phyloP scores from a whole-genome alignment of 495 filamentous ascomycete species.

The Immersiella caudata region DNA sequence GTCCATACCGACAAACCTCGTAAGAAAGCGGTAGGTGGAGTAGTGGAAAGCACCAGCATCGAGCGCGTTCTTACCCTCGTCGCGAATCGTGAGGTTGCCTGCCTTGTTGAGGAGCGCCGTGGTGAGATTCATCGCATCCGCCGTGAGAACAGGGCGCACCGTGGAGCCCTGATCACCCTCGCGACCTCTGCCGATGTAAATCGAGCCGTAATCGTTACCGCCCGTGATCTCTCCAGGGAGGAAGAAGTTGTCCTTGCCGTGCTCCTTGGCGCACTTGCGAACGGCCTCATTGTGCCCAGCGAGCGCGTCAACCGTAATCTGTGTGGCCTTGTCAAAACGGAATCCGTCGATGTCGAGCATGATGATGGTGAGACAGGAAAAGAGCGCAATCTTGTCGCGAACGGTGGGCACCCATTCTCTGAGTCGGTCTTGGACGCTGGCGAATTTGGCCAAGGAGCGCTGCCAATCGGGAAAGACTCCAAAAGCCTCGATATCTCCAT shows the following conservation, averaged over 20 bases:
- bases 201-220: slow-evolving; percentile 62
- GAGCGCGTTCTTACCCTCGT: slow-evolving; percentile 55
- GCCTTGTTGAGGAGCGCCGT: slow-evolving; percentile 10
- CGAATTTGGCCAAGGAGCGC: slow-evolving; percentile 67
- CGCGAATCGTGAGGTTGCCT: slow-evolving; percentile 60
- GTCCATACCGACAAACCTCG: slow-evolving; percentile 67
- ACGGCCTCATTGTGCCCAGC: slow-evolving; percentile 58
- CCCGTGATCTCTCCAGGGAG: slow-evolving; percentile 66
- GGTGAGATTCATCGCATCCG: slow-evolving; percentile 16
- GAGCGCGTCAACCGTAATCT: slow-evolving; percentile 64
- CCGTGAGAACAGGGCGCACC: neutral
- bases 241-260: slow-evolving; percentile 68
- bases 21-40: slow-evolving; percentile 66
- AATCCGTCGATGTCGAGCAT: slow-evolving; percentile 70
- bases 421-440: slow-evolving; percentile 73
- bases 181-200: slow-evolving; percentile 68
- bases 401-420: slow-evolving; percentile 70
- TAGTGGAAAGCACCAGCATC: slow-evolving; percentile 72
- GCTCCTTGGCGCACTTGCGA: slow-evolving; percentile 56
- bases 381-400: slow-evolving; percentile 58
- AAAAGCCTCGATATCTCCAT: slow-evolving; percentile 68
- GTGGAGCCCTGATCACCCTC: neutral
- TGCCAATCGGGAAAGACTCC: slow-evolving; percentile 70
- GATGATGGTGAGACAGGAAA: slow-evolving; percentile 68
- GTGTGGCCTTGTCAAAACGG: slow-evolving; percentile 68